These are phyloP conservation scores for Anthoceros angustus DNA, from an alignment of 225 moss, liverwort and hornwort genomes.

Conservation along the genomic window DNA sequence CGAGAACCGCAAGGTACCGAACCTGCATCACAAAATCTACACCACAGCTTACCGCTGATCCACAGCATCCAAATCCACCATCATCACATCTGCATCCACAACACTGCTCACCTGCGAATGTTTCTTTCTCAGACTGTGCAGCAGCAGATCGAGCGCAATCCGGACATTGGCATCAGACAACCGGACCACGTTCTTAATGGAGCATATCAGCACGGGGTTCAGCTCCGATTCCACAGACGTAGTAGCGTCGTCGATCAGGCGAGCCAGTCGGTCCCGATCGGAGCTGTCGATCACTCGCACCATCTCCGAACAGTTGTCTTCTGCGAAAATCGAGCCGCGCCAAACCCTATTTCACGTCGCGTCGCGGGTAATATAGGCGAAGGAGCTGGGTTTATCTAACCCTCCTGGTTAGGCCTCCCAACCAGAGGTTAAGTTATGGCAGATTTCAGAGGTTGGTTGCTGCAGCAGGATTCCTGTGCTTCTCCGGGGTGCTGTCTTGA, in stretches of 20 bases:
- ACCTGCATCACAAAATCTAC: constrained; percentile 29
- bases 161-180: constrained; percentile 54
- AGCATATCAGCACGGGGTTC: constrained; percentile 45
- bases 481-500: too few species aligned
- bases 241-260: constrained; percentile 65
- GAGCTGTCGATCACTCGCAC: not conserved
- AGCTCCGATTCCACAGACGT: constrained; percentile 55
- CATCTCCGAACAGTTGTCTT: not conserved
- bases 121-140: constrained; percentile 64
- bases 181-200: constrained; percentile 63
- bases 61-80: constrained; percentile 4
- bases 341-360: too few species aligned
- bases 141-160: constrained; percentile 54
- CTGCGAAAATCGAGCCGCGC: too few species aligned
- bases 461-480: too few species aligned
- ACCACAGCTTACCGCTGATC: not conserved
- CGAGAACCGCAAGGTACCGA: constrained; percentile 68
- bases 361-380: too few species aligned
- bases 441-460: too few species aligned
- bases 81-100: not conserved
- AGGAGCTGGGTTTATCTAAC: too few species aligned
- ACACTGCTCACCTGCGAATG: constrained; percentile 55
- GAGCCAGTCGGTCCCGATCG: constrained; percentile 37
- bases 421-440: too few species aligned
- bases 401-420: too few species aligned